Evolutionary conservation across 2,329 filamentous ascomycete genomes (phyloP).

Genomic region (Mollisiaceae sp.): DNA sequence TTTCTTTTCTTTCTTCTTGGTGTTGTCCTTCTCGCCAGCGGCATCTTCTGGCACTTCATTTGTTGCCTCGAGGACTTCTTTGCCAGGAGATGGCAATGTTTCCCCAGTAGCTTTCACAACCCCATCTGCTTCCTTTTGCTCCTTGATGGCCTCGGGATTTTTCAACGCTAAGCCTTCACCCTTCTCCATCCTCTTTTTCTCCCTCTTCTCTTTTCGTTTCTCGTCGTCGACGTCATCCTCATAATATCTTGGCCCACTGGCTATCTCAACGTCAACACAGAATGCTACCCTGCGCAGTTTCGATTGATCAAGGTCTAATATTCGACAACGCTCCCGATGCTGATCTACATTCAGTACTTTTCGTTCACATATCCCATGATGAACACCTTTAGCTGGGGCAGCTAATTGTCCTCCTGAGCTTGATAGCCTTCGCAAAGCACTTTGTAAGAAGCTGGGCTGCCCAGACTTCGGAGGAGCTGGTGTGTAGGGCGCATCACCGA

Average conservation of each 20-base stretch:
- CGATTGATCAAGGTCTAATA: conserved; percentile 77
- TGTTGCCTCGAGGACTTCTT: conserved; percentile 40
- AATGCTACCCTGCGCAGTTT: conserved; percentile 91
- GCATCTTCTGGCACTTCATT: conserved; percentile 33
- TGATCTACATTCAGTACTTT: conserved; percentile 84
- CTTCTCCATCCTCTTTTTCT: conserved; percentile 68
- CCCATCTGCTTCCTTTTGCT: conserved; percentile 58
- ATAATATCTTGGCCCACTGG: conserved; percentile 78
- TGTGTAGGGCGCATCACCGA: conserved; percentile 70
- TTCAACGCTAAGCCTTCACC: conserved; percentile 78
- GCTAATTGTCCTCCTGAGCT: conserved; percentile 59
- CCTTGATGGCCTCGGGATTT: conserved; percentile 63
- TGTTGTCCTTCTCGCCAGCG: conserved; percentile 48
- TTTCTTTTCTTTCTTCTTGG: conserved; percentile 92
- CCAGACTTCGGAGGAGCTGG: conserved; percentile 74
- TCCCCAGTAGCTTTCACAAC: conserved; percentile 51
- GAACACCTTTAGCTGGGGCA: conserved; percentile 50
- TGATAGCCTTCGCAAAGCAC: conserved; percentile 81
- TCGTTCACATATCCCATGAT: conserved; percentile 78
- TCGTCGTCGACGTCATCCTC: conserved; percentile 59
- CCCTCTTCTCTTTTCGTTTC: conserved; percentile 48
- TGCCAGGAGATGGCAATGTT: conserved; percentile 47
- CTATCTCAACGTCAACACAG: conserved; percentile 96
- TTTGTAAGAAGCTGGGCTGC: conserved; percentile 76
- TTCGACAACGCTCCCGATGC: conserved; percentile 76